Evolutionary conservation across 1,284 basidiomycete genomes (phyloP).

Genomic region (Malassezia caprae): DNA sequence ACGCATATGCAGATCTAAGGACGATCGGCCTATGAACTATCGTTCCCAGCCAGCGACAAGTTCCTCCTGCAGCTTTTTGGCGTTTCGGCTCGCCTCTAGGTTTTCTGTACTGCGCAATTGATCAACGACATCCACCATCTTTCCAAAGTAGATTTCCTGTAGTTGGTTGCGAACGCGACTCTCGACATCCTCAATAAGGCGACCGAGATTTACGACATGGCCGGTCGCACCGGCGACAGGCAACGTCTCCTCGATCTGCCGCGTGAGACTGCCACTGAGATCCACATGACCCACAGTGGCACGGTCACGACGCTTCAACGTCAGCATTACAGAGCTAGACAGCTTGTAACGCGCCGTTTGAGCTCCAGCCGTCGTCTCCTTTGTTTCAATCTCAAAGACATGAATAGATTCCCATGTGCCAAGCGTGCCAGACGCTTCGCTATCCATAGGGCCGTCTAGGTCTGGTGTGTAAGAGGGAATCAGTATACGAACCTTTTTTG

Average conservation of each 20-base stretch:
- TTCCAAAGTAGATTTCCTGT: slow-evolving; percentile 95
- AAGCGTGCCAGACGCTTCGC: slow-evolving; percentile 32
- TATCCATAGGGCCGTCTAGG: slow-evolving; percentile 12
- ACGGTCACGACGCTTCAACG: slow-evolving; percentile 61
- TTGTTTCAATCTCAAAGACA: slow-evolving; percentile 64
- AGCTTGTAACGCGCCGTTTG: slow-evolving; percentile 85
- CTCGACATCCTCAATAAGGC: slow-evolving; percentile 96
- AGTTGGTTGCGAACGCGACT: slow-evolving; percentile 94
- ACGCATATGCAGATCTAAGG: background rate
- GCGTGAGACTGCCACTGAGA: slow-evolving; percentile 89
- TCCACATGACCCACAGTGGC: slow-evolving; percentile 62
- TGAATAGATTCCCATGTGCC: slow-evolving; percentile 97
- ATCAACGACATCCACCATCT: slow-evolving; percentile 87
- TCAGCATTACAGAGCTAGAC: slow-evolving; percentile 95
- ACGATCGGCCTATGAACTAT: background rate
- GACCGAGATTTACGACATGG: slow-evolving; percentile 84
- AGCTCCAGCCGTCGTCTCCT: slow-evolving; percentile 14
- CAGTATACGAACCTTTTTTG: slow-evolving; percentile 69
- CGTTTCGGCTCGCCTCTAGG: slow-evolving; percentile 67
- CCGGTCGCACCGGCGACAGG: slow-evolving; percentile 49
- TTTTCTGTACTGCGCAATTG: slow-evolving; percentile 79
- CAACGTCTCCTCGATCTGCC: slow-evolving; percentile 54
- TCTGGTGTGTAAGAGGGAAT: background rate
- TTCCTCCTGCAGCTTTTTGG: slow-evolving; percentile 82
- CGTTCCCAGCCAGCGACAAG: slow-evolving; percentile 49